A percentile compares a stretch with the other conserved stretches of the same genome.
These are phyloP conservation scores for Acanthamoeba royreba DNA, from an alignment of 208 protist species.

Conservation along the genomic window DNA sequence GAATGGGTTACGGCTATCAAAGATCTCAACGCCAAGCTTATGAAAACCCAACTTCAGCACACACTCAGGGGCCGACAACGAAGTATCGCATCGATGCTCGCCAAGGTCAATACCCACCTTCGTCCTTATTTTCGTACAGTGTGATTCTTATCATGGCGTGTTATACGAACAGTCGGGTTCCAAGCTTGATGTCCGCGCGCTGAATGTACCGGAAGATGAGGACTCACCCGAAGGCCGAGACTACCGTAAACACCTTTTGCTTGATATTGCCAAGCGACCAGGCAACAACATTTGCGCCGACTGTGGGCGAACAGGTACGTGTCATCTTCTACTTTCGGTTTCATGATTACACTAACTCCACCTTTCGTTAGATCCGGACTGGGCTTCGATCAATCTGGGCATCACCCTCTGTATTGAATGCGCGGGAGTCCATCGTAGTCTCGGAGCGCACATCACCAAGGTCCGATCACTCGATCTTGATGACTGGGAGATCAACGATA, in stretches of 20 bases:
- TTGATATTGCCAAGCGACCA: neutral
- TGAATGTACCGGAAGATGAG: neutral
- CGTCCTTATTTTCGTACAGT: neutral
- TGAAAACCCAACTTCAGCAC: neutral
- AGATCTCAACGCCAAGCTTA: slow-evolving; percentile 4
- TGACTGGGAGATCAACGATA: neutral
- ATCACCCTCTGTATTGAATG: slow-evolving; percentile 80
- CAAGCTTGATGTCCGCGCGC: neutral
- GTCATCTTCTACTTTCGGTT: no score
- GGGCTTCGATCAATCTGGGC: slow-evolving; percentile 77
- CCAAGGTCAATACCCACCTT: neutral
- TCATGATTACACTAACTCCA: no score
- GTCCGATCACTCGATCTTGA: slow-evolving; percentile 47
- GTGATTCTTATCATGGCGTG: neutral
- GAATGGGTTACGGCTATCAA: neutral
- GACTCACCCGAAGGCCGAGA: neutral
- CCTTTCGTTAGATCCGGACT: slow-evolving; percentile 68
- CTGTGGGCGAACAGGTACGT: neutral
- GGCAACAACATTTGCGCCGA: slow-evolving; percentile 29
- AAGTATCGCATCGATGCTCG: neutral
- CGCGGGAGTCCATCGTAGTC: slow-evolving; percentile 68
- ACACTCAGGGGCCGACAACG: neutral
- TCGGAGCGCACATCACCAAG: slow-evolving; percentile 75
- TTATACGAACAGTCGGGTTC: slow-evolving; percentile 35
- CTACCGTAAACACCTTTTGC: neutral